phyloP scores from a whole-genome alignment of 2,329 filamentous ascomycete genomes.

The Trichoderma atroviride region DNA sequence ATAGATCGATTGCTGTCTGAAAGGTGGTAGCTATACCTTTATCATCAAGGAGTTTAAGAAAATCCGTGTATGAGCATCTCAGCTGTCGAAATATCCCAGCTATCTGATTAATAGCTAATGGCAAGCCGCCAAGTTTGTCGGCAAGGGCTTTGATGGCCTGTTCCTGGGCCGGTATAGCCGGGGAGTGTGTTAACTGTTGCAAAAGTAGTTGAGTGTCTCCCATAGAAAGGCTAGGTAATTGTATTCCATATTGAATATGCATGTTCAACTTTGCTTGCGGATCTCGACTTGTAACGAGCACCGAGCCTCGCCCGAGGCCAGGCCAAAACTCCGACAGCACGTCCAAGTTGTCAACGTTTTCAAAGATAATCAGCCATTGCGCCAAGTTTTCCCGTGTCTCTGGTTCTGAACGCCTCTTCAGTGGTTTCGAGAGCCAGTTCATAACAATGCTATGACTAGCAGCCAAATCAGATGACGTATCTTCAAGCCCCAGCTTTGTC shows the following conservation, averaged over 20 bases:
- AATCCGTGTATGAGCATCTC: neutral
- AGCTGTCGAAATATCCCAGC: neutral
- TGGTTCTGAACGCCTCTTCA: neutral
- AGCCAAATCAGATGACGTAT: neutral
- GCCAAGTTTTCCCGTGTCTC: neutral
- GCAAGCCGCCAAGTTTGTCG: neutral
- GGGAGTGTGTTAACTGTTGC: neutral
- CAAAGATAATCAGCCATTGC: neutral
- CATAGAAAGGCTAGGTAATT: neutral
- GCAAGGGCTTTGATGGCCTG: neutral
- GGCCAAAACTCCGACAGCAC: neutral
- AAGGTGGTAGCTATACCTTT: neutral
- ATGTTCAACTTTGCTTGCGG: neutral
- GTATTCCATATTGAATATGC: neutral
- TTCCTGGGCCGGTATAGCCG: neutral
- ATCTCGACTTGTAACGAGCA: conserved; percentile 8
- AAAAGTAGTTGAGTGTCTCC: neutral
- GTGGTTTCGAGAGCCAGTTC: neutral
- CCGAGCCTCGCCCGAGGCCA: neutral
- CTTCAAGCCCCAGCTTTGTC: neutral
- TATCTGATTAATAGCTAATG: neutral
- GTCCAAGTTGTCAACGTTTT: conserved; percentile 2
- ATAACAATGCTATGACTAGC: conserved; percentile 4
- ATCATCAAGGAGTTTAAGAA: neutral
- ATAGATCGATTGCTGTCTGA: neutral